These are phyloP conservation scores for Hirschfeldia incana DNA, from an alignment of 345 rosid genomes.

Conservation along the genomic window DNA sequence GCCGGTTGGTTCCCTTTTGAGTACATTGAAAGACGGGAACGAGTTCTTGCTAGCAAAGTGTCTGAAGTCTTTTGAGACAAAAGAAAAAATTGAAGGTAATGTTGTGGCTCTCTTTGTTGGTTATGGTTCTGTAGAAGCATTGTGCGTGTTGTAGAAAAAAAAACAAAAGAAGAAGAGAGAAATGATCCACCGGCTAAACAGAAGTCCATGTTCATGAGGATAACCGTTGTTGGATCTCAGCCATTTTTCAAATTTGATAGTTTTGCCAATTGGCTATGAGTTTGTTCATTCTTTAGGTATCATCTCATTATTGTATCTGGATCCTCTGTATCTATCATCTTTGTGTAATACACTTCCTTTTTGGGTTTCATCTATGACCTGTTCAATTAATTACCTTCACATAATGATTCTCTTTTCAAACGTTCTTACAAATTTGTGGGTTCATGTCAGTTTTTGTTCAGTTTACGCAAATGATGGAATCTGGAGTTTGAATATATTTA, in stretches of 20 bases:
- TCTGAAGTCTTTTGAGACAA: constrained; percentile 72
- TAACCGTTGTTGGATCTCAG: neutral
- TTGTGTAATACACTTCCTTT: constrained; percentile 16
- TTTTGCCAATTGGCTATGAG: neutral
- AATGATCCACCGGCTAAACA: neutral
- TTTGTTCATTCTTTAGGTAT: neutral
- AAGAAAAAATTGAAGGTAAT: constrained; percentile 12
- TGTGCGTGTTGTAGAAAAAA: constrained; percentile 4
- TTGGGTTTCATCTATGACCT: neutral
- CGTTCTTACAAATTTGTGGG: neutral
- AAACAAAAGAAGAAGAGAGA: neutral
- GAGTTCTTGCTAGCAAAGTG: constrained; percentile 92
- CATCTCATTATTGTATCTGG: neutral
- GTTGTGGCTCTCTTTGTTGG: neutral
- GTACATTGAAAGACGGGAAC: constrained; percentile 82
- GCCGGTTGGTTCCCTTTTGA: constrained; percentile 98
- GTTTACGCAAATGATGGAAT: neutral
- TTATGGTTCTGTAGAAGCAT: neutral
- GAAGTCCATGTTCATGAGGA: constrained; percentile 1
- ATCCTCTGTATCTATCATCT: neutral
- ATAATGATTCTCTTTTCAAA: neutral
- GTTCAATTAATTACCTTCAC: neutral
- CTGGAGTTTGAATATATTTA: neutral
- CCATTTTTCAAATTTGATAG: too few relatives aligned
- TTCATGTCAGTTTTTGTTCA: neutral